Percentiles rank a stretch among this genome's conserved stretches.
Conservation (phyloP, 2,329 filamentous ascomycete genomes). For the Fusarium sublunatum region DNA sequence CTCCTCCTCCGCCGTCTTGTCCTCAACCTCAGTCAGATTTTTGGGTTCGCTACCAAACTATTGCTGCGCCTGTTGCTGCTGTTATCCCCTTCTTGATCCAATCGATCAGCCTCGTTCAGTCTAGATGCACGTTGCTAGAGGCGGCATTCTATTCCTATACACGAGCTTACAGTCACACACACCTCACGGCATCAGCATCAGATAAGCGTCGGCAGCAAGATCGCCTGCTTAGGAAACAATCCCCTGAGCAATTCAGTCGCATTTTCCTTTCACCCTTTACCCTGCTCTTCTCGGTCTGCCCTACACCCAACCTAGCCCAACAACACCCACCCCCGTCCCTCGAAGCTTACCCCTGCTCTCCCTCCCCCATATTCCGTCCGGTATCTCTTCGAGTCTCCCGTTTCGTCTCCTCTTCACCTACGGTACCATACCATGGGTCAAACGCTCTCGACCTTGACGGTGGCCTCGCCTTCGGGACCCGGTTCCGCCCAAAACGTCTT, state of each 20-base stretch:
- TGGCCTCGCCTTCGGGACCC: constrained; percentile 45
- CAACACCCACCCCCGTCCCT: constrained; percentile 25
- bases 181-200: constrained; percentile 6
- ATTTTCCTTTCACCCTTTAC: constrained; percentile 15
- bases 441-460: constrained; percentile 44
- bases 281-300: constrained; percentile 23
- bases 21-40: constrained; percentile 17
- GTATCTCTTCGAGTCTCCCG: constrained; percentile 38
- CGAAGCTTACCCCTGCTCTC: constrained; percentile 33
- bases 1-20: constrained; percentile 20
- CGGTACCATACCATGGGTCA: constrained; percentile 40
- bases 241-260: constrained; percentile 19
- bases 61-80: constrained; percentile 6
- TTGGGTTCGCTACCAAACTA: constrained; percentile 26
- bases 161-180: constrained; percentile 10
- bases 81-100: constrained; percentile 5
- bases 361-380: constrained; percentile 38
- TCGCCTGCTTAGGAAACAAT: constrained; percentile 25
- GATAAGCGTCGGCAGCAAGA: constrained; percentile 26
- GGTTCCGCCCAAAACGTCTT: constrained; percentile 48
- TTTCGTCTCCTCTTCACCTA: constrained; percentile 19
- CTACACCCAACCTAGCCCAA: constrained; percentile 25
- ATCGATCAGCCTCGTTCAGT: background rate
- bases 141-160: background rate
- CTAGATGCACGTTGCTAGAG: no score